Evolutionary conservation across 2,329 filamentous ascomycete species (phyloP).

Genomic region (Tolypocladium cylindrosporum): DNA sequence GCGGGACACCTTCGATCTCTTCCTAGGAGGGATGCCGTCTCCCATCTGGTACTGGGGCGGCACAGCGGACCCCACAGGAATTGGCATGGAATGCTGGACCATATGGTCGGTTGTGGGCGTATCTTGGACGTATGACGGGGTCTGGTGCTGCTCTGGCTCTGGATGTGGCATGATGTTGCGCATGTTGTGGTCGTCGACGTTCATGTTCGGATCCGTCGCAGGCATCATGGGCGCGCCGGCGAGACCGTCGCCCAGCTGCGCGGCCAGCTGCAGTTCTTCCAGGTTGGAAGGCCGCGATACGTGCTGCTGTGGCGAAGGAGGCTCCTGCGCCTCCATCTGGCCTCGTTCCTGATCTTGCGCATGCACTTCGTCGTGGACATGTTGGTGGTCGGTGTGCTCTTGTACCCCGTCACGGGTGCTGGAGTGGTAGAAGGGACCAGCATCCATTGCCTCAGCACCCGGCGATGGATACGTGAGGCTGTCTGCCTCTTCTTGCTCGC

Average conservation of each 20-base stretch:
- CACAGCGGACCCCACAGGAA: slow-evolving; percentile 25
- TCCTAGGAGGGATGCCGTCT: slow-evolving; percentile 57
- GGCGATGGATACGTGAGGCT: slow-evolving; percentile 37
- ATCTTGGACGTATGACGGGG: slow-evolving; percentile 26
- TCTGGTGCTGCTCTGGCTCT: slow-evolving; percentile 25
- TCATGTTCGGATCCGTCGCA: slow-evolving; percentile 34
- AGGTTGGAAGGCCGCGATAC: slow-evolving; percentile 33
- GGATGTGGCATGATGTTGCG: slow-evolving; percentile 34
- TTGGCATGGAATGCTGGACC: slow-evolving; percentile 24
- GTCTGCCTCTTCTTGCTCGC: slow-evolving; percentile 22
- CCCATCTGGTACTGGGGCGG: slow-evolving; percentile 30
- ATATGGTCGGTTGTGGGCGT: slow-evolving; percentile 24
- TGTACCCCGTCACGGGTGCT: slow-evolving; percentile 20
- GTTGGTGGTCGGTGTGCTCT: slow-evolving; percentile 21
- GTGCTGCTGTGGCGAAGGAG: slow-evolving; percentile 30
- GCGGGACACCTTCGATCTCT: slow-evolving; percentile 76
- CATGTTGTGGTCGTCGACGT: slow-evolving; percentile 31
- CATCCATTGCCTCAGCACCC: slow-evolving; percentile 31
- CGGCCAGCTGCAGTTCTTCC: slow-evolving; percentile 48
- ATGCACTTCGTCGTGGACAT: slow-evolving; percentile 17
- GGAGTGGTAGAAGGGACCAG: slow-evolving; percentile 33
- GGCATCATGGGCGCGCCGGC: slow-evolving; percentile 37
- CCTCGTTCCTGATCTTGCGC: slow-evolving; percentile 19
- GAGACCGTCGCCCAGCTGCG: slow-evolving; percentile 45
- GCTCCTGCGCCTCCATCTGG: slow-evolving; percentile 19